These are phyloP conservation scores for Kitagawia praeruptora DNA, from an alignment of 129 eudicot species.

Conservation along the genomic window DNA sequence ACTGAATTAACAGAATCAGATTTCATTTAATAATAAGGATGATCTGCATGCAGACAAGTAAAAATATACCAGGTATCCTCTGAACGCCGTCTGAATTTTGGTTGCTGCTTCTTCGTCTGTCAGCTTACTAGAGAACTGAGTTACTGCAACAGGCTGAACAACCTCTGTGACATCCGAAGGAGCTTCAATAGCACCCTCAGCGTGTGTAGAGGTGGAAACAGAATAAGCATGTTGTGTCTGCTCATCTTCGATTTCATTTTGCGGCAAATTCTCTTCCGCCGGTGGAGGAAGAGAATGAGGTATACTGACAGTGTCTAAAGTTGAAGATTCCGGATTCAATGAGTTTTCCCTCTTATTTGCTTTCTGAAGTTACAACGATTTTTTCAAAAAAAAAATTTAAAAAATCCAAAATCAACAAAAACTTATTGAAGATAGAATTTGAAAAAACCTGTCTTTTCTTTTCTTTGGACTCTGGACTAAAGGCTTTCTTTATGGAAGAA, in stretches of 20 bases:
- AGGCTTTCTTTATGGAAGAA: conserved; percentile 79
- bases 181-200: conserved; percentile 63
- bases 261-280: conserved; percentile 40
- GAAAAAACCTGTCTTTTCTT: conserved; percentile 49
- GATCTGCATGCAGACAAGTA: background rate
- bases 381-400: background rate
- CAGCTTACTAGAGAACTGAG: conserved; percentile 47
- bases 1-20: background rate
- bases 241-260: conserved; percentile 53
- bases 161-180: conserved; percentile 76
- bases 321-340: conserved; percentile 21
- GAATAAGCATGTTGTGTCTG: conserved; percentile 55
- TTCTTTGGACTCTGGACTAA: conserved; percentile 62
- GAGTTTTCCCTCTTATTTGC: conserved; percentile 35
- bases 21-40: background rate
- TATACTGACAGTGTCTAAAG: conserved; percentile 21
- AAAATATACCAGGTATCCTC: conserved; percentile 69
- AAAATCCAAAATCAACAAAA: background rate
- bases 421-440: background rate
- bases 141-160: conserved; percentile 38
- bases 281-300: conserved; percentile 43
- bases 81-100: conserved; percentile 72
- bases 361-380: conserved; percentile 34
- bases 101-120: conserved; percentile 76
- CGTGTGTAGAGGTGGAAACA: conserved; percentile 61